These are phyloP conservation scores for Tetracladium marchalianum DNA, from an alignment of 495 filamentous ascomycete genomes.

Conservation along the genomic window DNA sequence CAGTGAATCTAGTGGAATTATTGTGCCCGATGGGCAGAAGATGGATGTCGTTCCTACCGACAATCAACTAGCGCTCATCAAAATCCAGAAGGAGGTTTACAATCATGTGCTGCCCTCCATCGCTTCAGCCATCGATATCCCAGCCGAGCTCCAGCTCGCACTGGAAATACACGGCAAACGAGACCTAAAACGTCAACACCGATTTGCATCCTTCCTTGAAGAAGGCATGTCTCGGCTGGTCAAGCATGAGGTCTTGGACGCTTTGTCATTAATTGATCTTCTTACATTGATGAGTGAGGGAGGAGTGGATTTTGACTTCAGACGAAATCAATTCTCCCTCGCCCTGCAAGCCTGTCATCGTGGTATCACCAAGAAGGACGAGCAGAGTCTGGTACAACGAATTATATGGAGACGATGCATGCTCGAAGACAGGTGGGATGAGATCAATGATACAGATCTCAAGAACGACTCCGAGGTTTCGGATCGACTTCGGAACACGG, in stretches of 20 bases:
- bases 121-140: constrained; percentile 60
- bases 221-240: constrained; percentile 56
- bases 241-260: constrained; percentile 53
- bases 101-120: constrained; percentile 44
- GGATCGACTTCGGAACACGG: constrained; percentile 24
- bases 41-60: constrained; percentile 38
- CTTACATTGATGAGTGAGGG: constrained; percentile 54
- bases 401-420: constrained; percentile 61
- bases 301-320: constrained; percentile 20
- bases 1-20: constrained; percentile 20
- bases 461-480: constrained; percentile 29
- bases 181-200: constrained; percentile 48
- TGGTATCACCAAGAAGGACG: constrained; percentile 27
- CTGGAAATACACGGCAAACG: constrained; percentile 54
- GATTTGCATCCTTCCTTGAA: constrained; percentile 53
- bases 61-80: constrained; percentile 51
- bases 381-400: constrained; percentile 32
- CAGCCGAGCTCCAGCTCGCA: constrained; percentile 64
- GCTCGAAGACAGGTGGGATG: constrained; percentile 53
- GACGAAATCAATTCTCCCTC: constrained; percentile 39
- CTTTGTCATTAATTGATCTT: constrained; percentile 64
- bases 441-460: constrained; percentile 32
- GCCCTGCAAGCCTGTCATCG: constrained; percentile 45
- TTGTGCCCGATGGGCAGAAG: constrained; percentile 25
- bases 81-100: constrained; percentile 57